phyloP scores from a whole-genome alignment of 371 early-diverging fungal species.

The Mortierella sp. region DNA sequence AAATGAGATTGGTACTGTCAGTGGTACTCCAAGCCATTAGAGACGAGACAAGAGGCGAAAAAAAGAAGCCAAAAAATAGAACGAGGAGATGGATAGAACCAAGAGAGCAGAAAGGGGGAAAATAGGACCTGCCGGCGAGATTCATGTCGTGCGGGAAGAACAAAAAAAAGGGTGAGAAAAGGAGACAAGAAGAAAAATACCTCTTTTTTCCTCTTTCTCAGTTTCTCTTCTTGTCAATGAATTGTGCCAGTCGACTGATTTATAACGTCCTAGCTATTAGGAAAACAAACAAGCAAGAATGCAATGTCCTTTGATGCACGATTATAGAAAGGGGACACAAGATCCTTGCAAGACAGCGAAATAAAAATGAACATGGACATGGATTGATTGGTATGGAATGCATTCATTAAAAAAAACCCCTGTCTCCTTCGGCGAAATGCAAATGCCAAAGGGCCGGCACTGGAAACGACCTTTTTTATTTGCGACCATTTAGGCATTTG shows the following conservation, averaged over 20 bases:
- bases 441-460: too few species aligned
- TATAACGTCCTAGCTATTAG: neutral
- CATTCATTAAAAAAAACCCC: too few species aligned
- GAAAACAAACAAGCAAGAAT: neutral
- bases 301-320: too few species aligned
- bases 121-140: slow-evolving; percentile 1
- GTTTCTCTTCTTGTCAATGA: neutral
- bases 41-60: neutral
- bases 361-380: too few species aligned
- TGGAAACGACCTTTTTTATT: too few species aligned
- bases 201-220: neutral
- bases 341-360: too few species aligned
- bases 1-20: neutral
- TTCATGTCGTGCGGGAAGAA: neutral
- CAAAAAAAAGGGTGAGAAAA: neutral
- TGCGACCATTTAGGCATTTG: neutral
- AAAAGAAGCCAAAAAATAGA: neutral
- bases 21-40: neutral
- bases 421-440: too few species aligned
- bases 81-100: neutral
- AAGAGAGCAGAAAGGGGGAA: neutral
- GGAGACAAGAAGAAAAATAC: neutral
- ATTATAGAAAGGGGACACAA: too few species aligned
- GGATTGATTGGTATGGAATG: too few species aligned
- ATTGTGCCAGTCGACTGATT: neutral